Conservation (phyloP, 805 yeast genomes). For the Saccharomycopsis sp. region DNA sequence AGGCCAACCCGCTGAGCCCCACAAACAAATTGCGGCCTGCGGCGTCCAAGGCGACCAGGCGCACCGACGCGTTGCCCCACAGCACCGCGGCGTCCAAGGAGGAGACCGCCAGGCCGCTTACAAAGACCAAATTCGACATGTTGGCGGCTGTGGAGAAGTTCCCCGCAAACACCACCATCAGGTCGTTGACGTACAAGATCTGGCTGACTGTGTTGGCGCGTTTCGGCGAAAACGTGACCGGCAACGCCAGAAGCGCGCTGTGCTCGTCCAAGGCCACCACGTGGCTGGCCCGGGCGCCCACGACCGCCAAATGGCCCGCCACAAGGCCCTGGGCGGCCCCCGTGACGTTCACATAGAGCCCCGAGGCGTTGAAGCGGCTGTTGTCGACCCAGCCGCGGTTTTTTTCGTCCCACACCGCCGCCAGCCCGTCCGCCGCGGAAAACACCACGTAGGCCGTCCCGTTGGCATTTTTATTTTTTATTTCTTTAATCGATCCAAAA, state of each 20-base stretch:
- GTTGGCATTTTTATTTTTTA: too few relatives aligned
- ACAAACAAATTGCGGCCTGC: constrained; percentile 32
- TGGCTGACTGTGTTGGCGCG: constrained; percentile 6
- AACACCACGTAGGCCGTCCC: constrained; percentile 38
- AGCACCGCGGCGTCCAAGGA: constrained; percentile 22
- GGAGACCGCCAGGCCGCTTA: constrained; percentile 11
- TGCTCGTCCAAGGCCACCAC: constrained; percentile 23
- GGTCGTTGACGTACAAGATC: constrained; percentile 16
- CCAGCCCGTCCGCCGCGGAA: constrained; percentile 22
- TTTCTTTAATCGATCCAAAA: too few relatives aligned
- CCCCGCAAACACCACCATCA: constrained; percentile 24
- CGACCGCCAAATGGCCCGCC: constrained; percentile 25
- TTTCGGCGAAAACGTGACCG: constrained; percentile 22
- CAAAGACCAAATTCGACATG: constrained; percentile 11
- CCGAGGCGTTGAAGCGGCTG: constrained; percentile 21
- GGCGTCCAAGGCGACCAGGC: constrained; percentile 14
- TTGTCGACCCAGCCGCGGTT: constrained; percentile 31
- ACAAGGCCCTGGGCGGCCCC: constrained; percentile 23
- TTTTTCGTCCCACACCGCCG: constrained; percentile 37
- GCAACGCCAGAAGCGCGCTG: constrained; percentile 22
- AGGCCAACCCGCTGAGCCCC: constrained; percentile 37
- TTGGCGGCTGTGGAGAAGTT: constrained; percentile 24
- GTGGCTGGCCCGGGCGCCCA: constrained; percentile 15
- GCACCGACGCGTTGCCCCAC: constrained; percentile 18
- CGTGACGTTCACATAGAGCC: constrained; percentile 29